phyloP scores from a whole-genome alignment of 129 eudicot genomes.

The Flaveria linearis region DNA sequence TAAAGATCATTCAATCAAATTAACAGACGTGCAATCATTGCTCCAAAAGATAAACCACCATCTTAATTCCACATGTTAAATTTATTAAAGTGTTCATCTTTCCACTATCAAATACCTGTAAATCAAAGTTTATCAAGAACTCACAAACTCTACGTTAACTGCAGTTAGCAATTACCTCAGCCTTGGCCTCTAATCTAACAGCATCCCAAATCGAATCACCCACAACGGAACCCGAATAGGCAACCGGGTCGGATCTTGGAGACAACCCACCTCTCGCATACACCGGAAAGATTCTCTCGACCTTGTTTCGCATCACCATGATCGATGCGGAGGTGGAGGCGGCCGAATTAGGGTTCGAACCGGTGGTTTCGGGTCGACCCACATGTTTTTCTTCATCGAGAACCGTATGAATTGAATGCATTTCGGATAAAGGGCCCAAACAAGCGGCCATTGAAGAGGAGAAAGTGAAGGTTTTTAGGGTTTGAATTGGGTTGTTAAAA shows the following conservation, averaged over 20 bases:
- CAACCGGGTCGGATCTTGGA: slow-evolving; percentile 47
- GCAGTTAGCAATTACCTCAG: slow-evolving; percentile 41
- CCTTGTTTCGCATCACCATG: slow-evolving; percentile 38
- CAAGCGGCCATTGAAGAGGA: slow-evolving; percentile 38
- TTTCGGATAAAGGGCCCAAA: slow-evolving; percentile 34
- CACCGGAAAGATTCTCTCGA: slow-evolving; percentile 67
- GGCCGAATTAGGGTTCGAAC: slow-evolving; percentile 32
- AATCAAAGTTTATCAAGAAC: not conserved
- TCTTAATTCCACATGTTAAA: slow-evolving; percentile 19
- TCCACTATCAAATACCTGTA: slow-evolving; percentile 20
- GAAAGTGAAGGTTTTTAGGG: slow-evolving; percentile 15
- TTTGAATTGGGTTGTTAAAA: not conserved
- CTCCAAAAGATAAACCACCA: slow-evolving; percentile 16
- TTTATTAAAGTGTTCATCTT: slow-evolving; percentile 20
- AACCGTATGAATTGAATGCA: slow-evolving; percentile 36
- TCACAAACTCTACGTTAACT: not conserved
- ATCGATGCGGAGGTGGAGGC: slow-evolving; percentile 30
- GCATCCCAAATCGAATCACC: slow-evolving; percentile 71
- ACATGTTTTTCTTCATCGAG: slow-evolving; percentile 26
- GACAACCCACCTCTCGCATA: slow-evolving; percentile 55
- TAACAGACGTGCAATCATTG: slow-evolving; percentile 5
- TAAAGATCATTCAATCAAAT: not conserved
- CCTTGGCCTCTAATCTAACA: slow-evolving; percentile 57
- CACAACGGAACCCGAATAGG: slow-evolving; percentile 39
- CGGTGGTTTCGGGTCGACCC: slow-evolving; percentile 26